Percentiles rank a stretch among this genome's conserved stretches.
Evolutionary conservation across 305 asterid genomes (phyloP).

Genomic region (Fraxinus baroniana): DNA sequence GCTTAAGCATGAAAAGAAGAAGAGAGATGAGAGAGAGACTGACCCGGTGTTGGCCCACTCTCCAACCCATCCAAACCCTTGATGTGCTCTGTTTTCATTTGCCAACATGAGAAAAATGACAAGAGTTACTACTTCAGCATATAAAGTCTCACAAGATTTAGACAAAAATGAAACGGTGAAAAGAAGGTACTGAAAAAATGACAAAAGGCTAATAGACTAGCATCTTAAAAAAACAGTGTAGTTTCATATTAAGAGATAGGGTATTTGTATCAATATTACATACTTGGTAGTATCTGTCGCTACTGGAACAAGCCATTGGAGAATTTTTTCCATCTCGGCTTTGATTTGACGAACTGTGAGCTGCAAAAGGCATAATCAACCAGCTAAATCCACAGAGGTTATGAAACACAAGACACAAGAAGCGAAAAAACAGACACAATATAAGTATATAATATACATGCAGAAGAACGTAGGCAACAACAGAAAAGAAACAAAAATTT

Average conservation of each 20-base stretch:
- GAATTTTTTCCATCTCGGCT: conserved; percentile 93
- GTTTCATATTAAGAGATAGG: neutral
- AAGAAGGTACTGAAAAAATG: neutral
- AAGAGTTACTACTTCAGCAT: conserved; percentile 25
- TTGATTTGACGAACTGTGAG: conserved; percentile 76
- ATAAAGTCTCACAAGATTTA: neutral
- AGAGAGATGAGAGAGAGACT: conserved; percentile 24
- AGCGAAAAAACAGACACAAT: neutral
- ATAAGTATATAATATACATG: neutral
- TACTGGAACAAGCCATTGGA: conserved; percentile 94
- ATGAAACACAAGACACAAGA: neutral
- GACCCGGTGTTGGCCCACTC: conserved; percentile 98
- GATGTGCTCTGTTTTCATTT: conserved; percentile 74
- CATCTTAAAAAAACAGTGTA: neutral
- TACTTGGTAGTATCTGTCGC: conserved; percentile 96
- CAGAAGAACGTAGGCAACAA: neutral
- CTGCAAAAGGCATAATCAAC: conserved; percentile 46
- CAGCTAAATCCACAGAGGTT: conserved; percentile 16
- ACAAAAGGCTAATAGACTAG: neutral
- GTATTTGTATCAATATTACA: conserved; percentile 11
- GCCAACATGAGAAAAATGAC: conserved; percentile 21
- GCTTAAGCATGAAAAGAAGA: neutral
- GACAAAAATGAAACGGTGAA: neutral
- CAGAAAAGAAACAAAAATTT: neutral
- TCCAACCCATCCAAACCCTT: conserved; percentile 99